Evolutionary conservation across 106 monocot species (phyloP).

Genomic region (Narthecium ossifragum): DNA sequence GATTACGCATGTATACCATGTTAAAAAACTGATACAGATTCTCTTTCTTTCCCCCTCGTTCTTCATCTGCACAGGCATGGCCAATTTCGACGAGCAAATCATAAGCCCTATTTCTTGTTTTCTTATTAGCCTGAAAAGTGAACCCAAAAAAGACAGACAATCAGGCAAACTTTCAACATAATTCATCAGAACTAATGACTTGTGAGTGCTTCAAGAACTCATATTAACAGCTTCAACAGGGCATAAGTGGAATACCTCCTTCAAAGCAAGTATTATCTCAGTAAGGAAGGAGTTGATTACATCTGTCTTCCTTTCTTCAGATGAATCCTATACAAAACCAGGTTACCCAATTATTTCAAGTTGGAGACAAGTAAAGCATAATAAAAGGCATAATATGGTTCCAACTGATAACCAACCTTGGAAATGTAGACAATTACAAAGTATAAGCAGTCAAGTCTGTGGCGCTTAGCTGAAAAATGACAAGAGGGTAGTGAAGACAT

Average conservation of each 20-base stretch:
- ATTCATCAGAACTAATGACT: too few species aligned
- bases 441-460: slow-evolving; percentile 80
- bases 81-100: slow-evolving; percentile 88
- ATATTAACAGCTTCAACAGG: too few species aligned
- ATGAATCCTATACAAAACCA: slow-evolving; percentile 42
- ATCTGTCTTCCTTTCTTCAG: slow-evolving; percentile 53
- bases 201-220: too few species aligned
- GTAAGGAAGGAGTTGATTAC: slow-evolving; percentile 74
- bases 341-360: neutral
- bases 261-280: slow-evolving; percentile 89
- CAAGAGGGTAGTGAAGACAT: slow-evolving; percentile 48
- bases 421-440: slow-evolving; percentile 55
- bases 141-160: neutral
- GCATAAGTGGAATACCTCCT: slow-evolving; percentile 54
- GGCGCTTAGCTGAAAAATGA: slow-evolving; percentile 80
- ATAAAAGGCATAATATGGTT: too few species aligned
- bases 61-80: slow-evolving; percentile 79
- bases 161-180: too few species aligned
- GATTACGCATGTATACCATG: slow-evolving; percentile 87
- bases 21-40: slow-evolving; percentile 60
- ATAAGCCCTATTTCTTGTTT: slow-evolving; percentile 92
- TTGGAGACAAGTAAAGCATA: neutral
- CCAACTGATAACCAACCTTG: slow-evolving; percentile 40
- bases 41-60: slow-evolving; percentile 55
- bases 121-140: slow-evolving; percentile 63